Evolutionary conservation across 805 yeast species (phyloP).

Genomic region (Wickerhamiella cacticola): DNA sequence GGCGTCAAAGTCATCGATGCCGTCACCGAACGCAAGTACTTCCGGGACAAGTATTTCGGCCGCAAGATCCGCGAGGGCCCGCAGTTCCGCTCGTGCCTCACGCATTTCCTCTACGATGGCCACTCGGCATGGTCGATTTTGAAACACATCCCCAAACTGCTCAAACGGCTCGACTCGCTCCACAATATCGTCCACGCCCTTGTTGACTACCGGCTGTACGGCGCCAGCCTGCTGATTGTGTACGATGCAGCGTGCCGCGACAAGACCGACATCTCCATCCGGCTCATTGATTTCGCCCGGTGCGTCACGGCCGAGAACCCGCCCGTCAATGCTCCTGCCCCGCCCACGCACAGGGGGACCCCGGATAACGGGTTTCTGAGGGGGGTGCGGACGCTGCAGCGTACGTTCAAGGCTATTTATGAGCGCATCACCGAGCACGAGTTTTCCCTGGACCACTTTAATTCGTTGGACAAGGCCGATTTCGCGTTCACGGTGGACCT

Average conservation of each 20-base stretch:
- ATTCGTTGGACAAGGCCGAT: neutral
- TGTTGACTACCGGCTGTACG: conserved; percentile 76
- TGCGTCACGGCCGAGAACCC: conserved; percentile 58
- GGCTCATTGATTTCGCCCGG: conserved; percentile 92
- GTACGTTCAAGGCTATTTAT: conserved; percentile 54
- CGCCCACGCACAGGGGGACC: conserved; percentile 51
- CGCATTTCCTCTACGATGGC: conserved; percentile 76
- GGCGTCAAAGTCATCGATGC: conserved; percentile 82
- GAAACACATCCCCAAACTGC: conserved; percentile 53
- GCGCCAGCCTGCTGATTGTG: conserved; percentile 77
- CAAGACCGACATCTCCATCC: conserved; percentile 26
- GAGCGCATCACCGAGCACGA: conserved; percentile 38
- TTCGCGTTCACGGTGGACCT: neutral
- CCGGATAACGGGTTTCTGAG: conserved; percentile 78
- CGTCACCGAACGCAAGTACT: conserved; percentile 37
- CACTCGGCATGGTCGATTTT: conserved; percentile 42
- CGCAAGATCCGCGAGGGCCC: conserved; percentile 57
- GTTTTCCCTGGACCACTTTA: conserved; percentile 19
- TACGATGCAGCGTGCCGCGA: conserved; percentile 51
- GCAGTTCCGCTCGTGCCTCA: conserved; percentile 63
- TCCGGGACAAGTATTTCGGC: conserved; percentile 87
- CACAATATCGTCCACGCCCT: conserved; percentile 43
- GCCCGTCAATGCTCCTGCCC: conserved; percentile 40
- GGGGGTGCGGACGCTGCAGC: conserved; percentile 64
- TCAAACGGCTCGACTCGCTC: conserved; percentile 49